These are phyloP conservation scores for Clitopilus passeckerianus DNA, from an alignment of 768 basidiomycete species.

Conservation along the genomic window DNA sequence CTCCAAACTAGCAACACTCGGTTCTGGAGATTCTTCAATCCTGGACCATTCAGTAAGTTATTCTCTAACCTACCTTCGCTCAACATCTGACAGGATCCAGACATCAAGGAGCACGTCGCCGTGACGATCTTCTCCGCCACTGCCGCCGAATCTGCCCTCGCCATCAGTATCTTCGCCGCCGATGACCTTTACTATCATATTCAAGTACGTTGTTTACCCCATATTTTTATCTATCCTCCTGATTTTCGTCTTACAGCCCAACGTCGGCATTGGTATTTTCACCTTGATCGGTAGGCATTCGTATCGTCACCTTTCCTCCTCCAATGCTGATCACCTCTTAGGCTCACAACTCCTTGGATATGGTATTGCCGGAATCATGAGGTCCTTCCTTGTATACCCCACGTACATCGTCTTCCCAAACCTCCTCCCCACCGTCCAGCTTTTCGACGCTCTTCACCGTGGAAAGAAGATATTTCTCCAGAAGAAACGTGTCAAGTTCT, in stretches of 20 bases:
- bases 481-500: slow-evolving; percentile 52
- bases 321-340: neutral
- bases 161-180: slow-evolving; percentile 57
- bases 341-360: slow-evolving; percentile 3
- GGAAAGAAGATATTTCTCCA: slow-evolving; percentile 35
- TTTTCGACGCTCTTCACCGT: slow-evolving; percentile 32
- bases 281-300: neutral
- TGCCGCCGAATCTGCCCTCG: slow-evolving; percentile 51
- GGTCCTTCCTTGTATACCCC: slow-evolving; percentile 41
- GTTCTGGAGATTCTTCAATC: slow-evolving; percentile 41
- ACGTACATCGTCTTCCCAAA: slow-evolving; percentile 38
- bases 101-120: slow-evolving; percentile 54
- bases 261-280: slow-evolving; percentile 6
- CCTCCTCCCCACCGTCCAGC: slow-evolving; percentile 33
- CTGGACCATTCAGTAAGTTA: slow-evolving; percentile 4
- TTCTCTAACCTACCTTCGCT: neutral
- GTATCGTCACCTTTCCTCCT: neutral
- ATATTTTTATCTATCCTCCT: no score
- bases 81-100: neutral
- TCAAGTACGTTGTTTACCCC: neutral
- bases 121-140: slow-evolving; percentile 61
- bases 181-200: slow-evolving; percentile 43
- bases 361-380: slow-evolving; percentile 4
- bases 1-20: slow-evolving; percentile 29
- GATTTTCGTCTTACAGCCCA: slow-evolving; percentile 10